These are phyloP conservation scores for Neurospora sp. DNA, from an alignment of 495 filamentous ascomycete species.

Conservation along the genomic window DNA sequence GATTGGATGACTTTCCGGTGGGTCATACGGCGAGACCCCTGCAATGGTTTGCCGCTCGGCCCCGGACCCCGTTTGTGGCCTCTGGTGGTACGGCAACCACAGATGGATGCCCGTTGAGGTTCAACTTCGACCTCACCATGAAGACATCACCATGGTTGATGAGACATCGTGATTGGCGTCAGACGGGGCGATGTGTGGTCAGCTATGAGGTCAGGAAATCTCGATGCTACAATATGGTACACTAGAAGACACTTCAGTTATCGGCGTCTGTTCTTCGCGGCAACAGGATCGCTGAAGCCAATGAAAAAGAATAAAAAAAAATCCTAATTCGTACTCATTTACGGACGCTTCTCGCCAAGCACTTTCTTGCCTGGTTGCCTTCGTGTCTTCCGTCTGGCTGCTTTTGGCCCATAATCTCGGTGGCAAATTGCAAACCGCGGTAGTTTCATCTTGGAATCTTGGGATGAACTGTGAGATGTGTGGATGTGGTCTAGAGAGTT, in stretches of 20 bases:
- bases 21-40: neutral
- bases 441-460: neutral
- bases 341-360: neutral
- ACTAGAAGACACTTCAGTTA: neutral
- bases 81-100: neutral
- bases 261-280: neutral
- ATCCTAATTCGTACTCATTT: neutral
- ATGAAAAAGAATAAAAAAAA: neutral
- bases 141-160: neutral
- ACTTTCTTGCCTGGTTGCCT: neutral
- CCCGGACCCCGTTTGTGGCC: neutral
- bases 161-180: neutral
- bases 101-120: neutral
- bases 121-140: neutral
- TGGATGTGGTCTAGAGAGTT: neutral
- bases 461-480: neutral
- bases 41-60: neutral
- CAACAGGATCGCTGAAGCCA: neutral
- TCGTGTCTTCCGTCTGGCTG: neutral
- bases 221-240: neutral
- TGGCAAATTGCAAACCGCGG: neutral
- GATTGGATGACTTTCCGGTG: neutral
- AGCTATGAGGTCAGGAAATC: neutral
- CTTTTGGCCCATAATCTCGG: neutral
- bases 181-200: neutral